A percentile compares a stretch with the other conserved stretches of the same genome.
These are phyloP conservation scores for Domatiomyces globalis DNA, from an alignment of 2,329 filamentous ascomycete genomes.

Conservation along the genomic window DNA sequence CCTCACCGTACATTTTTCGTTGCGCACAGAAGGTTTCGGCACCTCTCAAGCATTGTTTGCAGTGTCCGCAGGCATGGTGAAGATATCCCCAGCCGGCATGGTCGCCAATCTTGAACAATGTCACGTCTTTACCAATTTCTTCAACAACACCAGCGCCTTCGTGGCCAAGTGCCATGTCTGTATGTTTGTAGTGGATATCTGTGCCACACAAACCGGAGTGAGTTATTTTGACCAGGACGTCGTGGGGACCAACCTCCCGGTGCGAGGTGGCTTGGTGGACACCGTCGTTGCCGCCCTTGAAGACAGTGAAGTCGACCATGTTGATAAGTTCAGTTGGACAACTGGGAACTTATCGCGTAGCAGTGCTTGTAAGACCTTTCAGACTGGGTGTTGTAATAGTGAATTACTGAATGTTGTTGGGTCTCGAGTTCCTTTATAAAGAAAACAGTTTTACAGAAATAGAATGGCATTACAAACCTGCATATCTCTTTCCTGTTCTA, in stretches of 20 bases:
- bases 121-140: constrained; percentile 17
- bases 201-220: constrained; percentile 56
- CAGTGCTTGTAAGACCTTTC: no score
- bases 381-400: no score
- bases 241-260: constrained; percentile 34
- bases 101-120: constrained; percentile 26
- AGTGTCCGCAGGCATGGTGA: constrained; percentile 26
- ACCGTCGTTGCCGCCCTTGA: constrained; percentile 47
- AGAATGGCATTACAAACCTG: no score
- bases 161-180: constrained; percentile 16
- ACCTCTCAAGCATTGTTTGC: constrained; percentile 23
- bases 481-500: no score
- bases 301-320: constrained; percentile 42
- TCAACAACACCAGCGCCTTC: constrained; percentile 18
- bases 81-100: constrained; percentile 31
- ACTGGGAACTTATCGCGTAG: no score
- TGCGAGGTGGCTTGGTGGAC: constrained; percentile 38
- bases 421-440: no score
- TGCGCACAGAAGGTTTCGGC: constrained; percentile 20
- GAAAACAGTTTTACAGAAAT: no score
- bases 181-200: constrained; percentile 24
- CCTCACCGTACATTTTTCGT: constrained; percentile 24
- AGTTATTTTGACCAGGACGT: constrained; percentile 50
- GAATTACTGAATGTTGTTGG: no score
- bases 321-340: no score